Conservation (phyloP, 371 early-diverging fungal genomes). For the Saksenaea oblongispora region DNA sequence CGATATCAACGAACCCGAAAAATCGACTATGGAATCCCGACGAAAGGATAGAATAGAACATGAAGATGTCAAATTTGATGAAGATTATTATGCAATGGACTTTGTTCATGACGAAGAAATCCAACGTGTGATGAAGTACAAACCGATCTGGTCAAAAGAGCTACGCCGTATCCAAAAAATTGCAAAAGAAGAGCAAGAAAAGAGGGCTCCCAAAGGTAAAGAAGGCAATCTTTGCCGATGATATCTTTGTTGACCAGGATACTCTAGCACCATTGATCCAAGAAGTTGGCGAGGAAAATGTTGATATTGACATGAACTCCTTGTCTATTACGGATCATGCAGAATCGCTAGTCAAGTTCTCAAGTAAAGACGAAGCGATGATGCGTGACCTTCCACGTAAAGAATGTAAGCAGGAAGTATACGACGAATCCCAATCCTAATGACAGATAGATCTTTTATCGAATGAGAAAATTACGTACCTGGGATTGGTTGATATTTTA, state of each 20-base stretch:
- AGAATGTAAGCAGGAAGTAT: slow-evolving; percentile 59
- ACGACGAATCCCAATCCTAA: neutral
- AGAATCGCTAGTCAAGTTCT: slow-evolving; percentile 57
- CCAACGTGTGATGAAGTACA: slow-evolving; percentile 66
- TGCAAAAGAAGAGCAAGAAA: slow-evolving; percentile 12
- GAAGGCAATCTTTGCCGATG: neutral
- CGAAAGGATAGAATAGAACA: slow-evolving; percentile 59
- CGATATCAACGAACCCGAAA: slow-evolving; percentile 76
- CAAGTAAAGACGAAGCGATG: slow-evolving; percentile 65
- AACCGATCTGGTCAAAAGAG: slow-evolving; percentile 68
- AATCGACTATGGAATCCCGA: slow-evolving; percentile 64
- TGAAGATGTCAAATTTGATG: slow-evolving; percentile 87
- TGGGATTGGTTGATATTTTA: slow-evolving; percentile 88
- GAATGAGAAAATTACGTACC: slow-evolving; percentile 68
- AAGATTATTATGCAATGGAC: slow-evolving; percentile 88
- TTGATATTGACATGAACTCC: slow-evolving; percentile 35
- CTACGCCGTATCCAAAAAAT: slow-evolving; percentile 56
- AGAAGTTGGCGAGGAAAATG: slow-evolving; percentile 24
- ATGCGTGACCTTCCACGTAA: slow-evolving; percentile 83
- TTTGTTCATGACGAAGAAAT: slow-evolving; percentile 75
- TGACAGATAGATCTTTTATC: slow-evolving; percentile 54
- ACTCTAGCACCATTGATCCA: slow-evolving; percentile 36
- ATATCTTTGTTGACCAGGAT: neutral
- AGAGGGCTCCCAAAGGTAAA: neutral
- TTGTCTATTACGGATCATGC: slow-evolving; percentile 24